Conservation (phyloP, 768 basidiomycete genomes). For the Termitomyces sp. region DNA sequence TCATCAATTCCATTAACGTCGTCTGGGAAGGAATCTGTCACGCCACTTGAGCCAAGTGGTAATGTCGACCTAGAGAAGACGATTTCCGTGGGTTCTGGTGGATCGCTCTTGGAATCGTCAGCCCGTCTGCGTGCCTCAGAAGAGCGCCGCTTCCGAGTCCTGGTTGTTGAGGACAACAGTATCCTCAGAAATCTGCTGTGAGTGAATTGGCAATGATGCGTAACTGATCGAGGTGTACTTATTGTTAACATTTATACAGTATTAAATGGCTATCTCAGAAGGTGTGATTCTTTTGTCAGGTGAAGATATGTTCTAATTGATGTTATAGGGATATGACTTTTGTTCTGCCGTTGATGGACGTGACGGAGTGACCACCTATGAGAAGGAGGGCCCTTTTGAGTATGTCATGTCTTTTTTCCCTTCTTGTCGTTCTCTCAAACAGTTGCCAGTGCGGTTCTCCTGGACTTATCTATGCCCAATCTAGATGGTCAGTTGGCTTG, state of each 20-base stretch:
- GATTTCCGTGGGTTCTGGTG: constrained; percentile 51
- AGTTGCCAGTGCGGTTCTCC: constrained; percentile 62
- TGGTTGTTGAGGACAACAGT: constrained; percentile 88
- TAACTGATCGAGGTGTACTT: background rate
- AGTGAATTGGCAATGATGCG: constrained; percentile 22
- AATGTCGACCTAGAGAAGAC: constrained; percentile 28
- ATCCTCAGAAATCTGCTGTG: constrained; percentile 81
- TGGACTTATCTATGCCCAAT: constrained; percentile 93
- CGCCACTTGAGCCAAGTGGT: constrained; percentile 19
- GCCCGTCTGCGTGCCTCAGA: constrained; percentile 42
- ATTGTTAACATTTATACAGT: constrained; percentile 16
- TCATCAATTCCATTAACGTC: constrained; percentile 39
- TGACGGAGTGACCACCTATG: constrained; percentile 75
- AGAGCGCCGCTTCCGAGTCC: constrained; percentile 50
- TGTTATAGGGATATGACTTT: constrained; percentile 58
- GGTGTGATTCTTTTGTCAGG: constrained; percentile 17
- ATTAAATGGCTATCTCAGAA: constrained; percentile 68
- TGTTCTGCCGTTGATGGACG: constrained; percentile 80
- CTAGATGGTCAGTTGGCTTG: constrained; percentile 59
- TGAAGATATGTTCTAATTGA: background rate
- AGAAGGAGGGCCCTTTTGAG: constrained; percentile 79
- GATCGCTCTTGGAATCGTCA: constrained; percentile 66
- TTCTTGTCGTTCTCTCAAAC: background rate
- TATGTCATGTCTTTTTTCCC: constrained; percentile 31
- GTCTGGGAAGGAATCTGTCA: constrained; percentile 22